Evolutionary conservation across 169 alveolate genomes (phyloP).

Genomic region (Plasmodium reichenowi): DNA sequence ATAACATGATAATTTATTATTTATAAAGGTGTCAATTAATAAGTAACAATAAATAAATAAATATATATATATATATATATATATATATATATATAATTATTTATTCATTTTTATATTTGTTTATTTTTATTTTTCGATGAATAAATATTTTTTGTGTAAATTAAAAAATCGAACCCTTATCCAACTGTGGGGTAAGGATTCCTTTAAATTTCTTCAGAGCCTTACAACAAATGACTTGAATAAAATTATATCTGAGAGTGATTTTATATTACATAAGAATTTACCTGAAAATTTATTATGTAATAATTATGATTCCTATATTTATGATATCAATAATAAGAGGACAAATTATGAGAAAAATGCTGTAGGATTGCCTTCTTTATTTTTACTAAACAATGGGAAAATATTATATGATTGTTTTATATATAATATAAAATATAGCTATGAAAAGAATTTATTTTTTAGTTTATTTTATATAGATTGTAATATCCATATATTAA

Average conservation of each 20-base stretch:
- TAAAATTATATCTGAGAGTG: slow-evolving; percentile 42
- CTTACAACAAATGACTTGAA: slow-evolving; percentile 79
- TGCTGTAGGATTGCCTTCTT: slow-evolving; percentile 44
- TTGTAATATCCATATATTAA: slow-evolving; percentile 20
- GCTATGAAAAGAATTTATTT: slow-evolving; percentile 4
- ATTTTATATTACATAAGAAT: slow-evolving; percentile 29
- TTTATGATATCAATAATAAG: slow-evolving; percentile 13
- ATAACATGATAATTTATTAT: too few relatives aligned
- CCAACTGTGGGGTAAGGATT: slow-evolving; percentile 79
- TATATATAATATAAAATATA: slow-evolving; percentile 57
- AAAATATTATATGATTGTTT: slow-evolving; percentile 81
- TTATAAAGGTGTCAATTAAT: background rate
- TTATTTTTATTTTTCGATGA: slow-evolving; percentile 29
- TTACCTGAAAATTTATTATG: slow-evolving; percentile 41
- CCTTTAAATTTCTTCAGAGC: slow-evolving; percentile 83
- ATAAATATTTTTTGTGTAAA: slow-evolving; percentile 56
- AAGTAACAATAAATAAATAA: background rate
- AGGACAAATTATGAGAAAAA: slow-evolving; percentile 30
- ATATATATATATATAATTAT: background rate
- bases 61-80: background rate
- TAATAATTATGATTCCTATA: slow-evolving; percentile 17
- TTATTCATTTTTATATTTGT: background rate
- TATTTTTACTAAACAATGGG: slow-evolving; percentile 83
- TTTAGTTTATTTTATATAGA: slow-evolving; percentile 56
- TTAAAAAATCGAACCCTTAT: slow-evolving; percentile 77